Evolutionary conservation across 257 asterid genomes (phyloP).

Genomic region (Solanum infundibuliforme): DNA sequence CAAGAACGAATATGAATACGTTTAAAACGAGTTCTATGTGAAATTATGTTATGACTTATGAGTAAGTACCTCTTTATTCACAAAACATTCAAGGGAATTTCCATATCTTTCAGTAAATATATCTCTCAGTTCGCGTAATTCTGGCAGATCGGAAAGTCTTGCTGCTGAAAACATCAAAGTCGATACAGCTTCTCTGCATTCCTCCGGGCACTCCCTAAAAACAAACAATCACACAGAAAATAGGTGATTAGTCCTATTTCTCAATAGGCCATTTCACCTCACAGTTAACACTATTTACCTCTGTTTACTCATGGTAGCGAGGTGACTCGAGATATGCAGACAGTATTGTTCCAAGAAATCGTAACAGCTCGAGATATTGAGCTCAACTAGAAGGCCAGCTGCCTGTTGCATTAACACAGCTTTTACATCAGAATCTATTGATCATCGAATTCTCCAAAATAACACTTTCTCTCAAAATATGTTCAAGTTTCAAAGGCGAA

Average conservation of each 20-base stretch:
- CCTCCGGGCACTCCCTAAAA: slow-evolving; percentile 76
- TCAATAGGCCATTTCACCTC: not conserved
- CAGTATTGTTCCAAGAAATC: slow-evolving; percentile 48
- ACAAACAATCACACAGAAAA: not conserved
- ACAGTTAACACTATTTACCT: slow-evolving; percentile 24
- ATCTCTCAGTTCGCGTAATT: slow-evolving; percentile 63
- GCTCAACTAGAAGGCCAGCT: slow-evolving; percentile 58
- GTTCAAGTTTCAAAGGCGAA: not conserved
- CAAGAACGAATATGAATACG: not conserved
- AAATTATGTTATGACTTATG: not conserved
- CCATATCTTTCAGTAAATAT: slow-evolving; percentile 57
- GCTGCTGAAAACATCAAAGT: slow-evolving; percentile 84
- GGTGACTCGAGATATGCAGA: slow-evolving; percentile 29
- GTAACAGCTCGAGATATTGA: slow-evolving; percentile 46
- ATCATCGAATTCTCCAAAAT: not conserved
- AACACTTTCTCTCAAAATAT: not conserved
- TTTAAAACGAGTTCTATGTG: not conserved
- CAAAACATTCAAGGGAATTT: slow-evolving; percentile 32
- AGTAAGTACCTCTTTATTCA: slow-evolving; percentile 48
- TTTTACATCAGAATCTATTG: not conserved
- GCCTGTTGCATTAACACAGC: slow-evolving; percentile 18
- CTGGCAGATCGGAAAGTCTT: slow-evolving; percentile 79
- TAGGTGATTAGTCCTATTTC: not conserved
- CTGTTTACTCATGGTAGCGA: slow-evolving; percentile 43
- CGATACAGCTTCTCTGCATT: slow-evolving; percentile 75